A percentile compares a stretch with the other conserved stretches of the same genome.
Evolutionary conservation across 306 rosid genomes (phyloP).

Genomic region (Hippophae gyantsensis): DNA sequence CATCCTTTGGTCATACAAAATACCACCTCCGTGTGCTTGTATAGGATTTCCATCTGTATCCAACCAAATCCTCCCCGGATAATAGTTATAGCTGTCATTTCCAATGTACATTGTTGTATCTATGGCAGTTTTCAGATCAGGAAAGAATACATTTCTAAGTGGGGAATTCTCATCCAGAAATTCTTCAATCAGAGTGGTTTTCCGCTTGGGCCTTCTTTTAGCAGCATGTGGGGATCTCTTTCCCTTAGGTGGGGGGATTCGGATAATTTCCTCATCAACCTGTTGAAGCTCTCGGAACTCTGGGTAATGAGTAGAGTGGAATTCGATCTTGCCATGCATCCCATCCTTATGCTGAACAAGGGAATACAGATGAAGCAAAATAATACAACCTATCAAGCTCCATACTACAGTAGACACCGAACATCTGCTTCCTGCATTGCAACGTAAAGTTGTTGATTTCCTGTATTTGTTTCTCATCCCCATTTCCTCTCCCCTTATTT

Average conservation of each 20-base stretch:
- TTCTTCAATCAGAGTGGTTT: conserved; percentile 75
- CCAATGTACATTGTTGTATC: conserved; percentile 46
- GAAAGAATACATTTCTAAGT: conserved; percentile 70
- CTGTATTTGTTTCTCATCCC: conserved; percentile 74
- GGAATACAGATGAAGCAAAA: conserved; percentile 53
- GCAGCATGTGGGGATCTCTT: conserved; percentile 91
- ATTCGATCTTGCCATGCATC: conserved; percentile 24
- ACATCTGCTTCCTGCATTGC: conserved; percentile 78
- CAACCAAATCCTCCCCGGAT: conserved; percentile 90
- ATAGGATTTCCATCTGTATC: conserved; percentile 87
- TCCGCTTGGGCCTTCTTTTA: conserved; percentile 63
- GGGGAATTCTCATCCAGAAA: conserved; percentile 93
- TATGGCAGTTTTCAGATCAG: conserved; percentile 45
- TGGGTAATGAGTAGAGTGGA: conserved; percentile 36
- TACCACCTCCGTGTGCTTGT: conserved; percentile 98
- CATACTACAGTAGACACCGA: conserved; percentile 40
- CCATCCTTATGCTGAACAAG: conserved; percentile 30
- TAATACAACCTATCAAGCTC: conserved; percentile 74
- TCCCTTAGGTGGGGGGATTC: conserved; percentile 83
- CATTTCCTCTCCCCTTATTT: conserved; percentile 57
- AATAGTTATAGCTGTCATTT: conserved; percentile 54
- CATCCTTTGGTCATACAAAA: conserved; percentile 54
- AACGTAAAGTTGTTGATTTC: conserved; percentile 63
- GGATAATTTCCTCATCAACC: conserved; percentile 72
- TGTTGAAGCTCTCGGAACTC: conserved; percentile 67